A percentile compares a stretch with the other conserved stretches of the same genome.
These are phyloP conservation scores for Akanthomyces dipterigenus DNA, from an alignment of 2,329 filamentous ascomycete species.

Conservation along the genomic window DNA sequence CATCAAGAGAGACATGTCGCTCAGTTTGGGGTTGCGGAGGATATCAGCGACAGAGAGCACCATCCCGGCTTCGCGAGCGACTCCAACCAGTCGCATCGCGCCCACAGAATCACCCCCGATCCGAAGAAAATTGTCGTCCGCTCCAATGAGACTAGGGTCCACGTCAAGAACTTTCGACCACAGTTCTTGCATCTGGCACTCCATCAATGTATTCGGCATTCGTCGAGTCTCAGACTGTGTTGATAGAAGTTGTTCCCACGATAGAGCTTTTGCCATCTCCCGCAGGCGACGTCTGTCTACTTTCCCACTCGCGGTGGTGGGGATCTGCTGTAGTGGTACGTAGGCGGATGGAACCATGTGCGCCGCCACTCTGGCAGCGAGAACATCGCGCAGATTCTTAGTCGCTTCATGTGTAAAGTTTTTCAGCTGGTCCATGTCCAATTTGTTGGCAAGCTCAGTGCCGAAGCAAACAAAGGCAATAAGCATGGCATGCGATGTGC, in stretches of 20 bases:
- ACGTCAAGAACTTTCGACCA: slow-evolving; percentile 10
- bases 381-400: background rate
- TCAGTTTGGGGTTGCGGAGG: background rate
- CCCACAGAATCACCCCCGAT: slow-evolving; percentile 1
- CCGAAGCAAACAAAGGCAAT: background rate
- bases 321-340: background rate
- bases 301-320: background rate
- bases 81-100: background rate
- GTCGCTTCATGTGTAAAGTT: background rate
- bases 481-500: background rate
- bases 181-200: background rate
- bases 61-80: background rate
- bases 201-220: background rate
- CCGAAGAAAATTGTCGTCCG: background rate
- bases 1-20: background rate
- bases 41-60: background rate
- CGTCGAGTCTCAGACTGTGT: background rate
- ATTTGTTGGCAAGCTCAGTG: background rate
- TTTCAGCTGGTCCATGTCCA: background rate
- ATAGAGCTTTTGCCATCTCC: background rate
- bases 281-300: background rate
- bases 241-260: background rate
- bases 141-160: background rate
- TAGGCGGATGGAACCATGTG: background rate
- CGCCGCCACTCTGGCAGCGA: background rate